A percentile compares a stretch with the other conserved stretches of the same genome.
phyloP scores from a whole-genome alignment of 345 rosid species.

The Pistacia vera region DNA sequence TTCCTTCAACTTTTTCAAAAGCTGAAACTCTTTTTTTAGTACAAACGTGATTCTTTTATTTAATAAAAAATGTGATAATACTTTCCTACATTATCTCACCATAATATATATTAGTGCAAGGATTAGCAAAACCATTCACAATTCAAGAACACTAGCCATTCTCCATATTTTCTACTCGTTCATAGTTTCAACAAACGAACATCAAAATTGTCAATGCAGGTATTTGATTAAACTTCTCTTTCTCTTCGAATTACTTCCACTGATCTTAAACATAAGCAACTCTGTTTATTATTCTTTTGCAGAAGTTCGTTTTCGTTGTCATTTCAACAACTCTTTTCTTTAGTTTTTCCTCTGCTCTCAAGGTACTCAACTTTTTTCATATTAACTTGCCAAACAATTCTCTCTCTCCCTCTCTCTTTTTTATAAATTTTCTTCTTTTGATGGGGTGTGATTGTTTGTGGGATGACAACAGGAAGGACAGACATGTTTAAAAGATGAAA shows the following conservation, averaged over 20 bases:
- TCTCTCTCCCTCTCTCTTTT: background rate
- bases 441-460: background rate
- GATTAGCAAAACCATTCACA: too few relatives aligned
- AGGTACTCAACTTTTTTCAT: constrained; percentile 35
- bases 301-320: constrained; percentile 31
- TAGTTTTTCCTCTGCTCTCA: constrained; percentile 51
- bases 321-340: constrained; percentile 41
- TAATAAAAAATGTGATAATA: too few relatives aligned
- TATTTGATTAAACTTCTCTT: background rate
- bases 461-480: constrained; percentile 60
- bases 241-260: constrained; percentile 15
- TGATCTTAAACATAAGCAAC: background rate
- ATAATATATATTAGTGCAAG: too few relatives aligned
- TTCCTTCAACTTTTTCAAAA: constrained; percentile 5
- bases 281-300: constrained; percentile 21
- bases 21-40: background rate
- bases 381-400: background rate
- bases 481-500: constrained; percentile 52
- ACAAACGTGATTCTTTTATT: too few relatives aligned
- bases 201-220: background rate
- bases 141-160: too few relatives aligned
- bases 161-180: background rate
- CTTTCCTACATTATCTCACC: too few relatives aligned
- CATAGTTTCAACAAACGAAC: background rate
- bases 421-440: background rate